Evolutionary conservation across 2,329 filamentous ascomycete genomes (phyloP), one percentile per base, ranked within the genome.

Genomic region (Alternaria arbusti): DNA sequence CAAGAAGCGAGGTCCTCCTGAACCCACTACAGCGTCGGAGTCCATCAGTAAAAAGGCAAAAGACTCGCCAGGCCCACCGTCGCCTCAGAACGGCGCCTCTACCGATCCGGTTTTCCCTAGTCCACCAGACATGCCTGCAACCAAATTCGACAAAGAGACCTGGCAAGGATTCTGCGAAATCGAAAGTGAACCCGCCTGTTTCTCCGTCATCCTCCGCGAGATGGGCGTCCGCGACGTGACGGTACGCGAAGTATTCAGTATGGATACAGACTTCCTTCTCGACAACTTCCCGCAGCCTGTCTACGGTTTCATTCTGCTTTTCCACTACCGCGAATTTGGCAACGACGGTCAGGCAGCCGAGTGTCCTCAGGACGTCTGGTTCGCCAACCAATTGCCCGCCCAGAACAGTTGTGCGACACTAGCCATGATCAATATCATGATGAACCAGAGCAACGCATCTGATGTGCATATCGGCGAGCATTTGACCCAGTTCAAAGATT

Each of bases 381-480:
- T 97, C 78, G 94, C 94, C 26, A 97, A 97, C 74, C 95, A 97
- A 82, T 91, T 92, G 50, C 78, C 77, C 6, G 74, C 71, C 12
- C 76, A 79, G 52, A 97, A 97, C 79, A 91, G 93, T 25, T 99
- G 96, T 80, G 96, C 93, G 20, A 96, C 93, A n/a, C 88, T 97
- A 49, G 94, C 96, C 4, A 84, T 98, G 69, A 86, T 97, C 71
- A 98, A 98, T 73, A 97, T 97, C 64, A 83, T 97, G 74, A 96
- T 97, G 87, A 98, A 98, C 75, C 60, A 63, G 32, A 86, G 89
- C 23, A 28, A 50, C 0, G 84, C 83, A 0, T 80, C 93, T 4
- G 81, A 88, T 11, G 43, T 60, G n/a, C 25, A 8, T 17, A 85
- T 97, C 6, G 93, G 94, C 5, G 81, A 87, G n/a, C 84, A 90